These are phyloP conservation scores for Quercus wislizeni DNA, from an alignment of 306 rosid genomes.

Conservation along the genomic window DNA sequence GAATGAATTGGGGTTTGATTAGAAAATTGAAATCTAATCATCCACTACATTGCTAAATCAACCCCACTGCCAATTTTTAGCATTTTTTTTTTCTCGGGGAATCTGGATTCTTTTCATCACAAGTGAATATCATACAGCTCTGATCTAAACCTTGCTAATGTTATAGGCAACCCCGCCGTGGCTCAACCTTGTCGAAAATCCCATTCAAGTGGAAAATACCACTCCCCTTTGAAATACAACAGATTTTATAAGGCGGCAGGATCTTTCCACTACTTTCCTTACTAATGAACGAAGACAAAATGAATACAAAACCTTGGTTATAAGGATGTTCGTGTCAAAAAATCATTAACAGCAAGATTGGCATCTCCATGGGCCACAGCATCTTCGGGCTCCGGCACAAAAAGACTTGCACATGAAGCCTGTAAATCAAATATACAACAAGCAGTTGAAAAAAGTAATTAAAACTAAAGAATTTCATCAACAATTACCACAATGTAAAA, in stretches of 20 bases:
- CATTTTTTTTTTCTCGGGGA: background rate
- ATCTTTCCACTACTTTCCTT: constrained; percentile 28
- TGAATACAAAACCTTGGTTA: constrained; percentile 32
- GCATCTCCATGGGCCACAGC: constrained; percentile 95
- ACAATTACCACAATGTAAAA: background rate
- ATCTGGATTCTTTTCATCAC: background rate
- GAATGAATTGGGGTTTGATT: constrained; percentile 26
- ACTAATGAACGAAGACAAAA: constrained; percentile 21
- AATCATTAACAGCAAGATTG: constrained; percentile 87
- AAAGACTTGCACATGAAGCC: constrained; percentile 68
- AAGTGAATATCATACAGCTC: constrained; percentile 15
- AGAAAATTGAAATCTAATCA: background rate
- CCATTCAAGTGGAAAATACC: constrained; percentile 6
- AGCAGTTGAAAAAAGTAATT: background rate
- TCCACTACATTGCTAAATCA: background rate
- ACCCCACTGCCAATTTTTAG: background rate
- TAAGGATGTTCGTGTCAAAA: constrained; percentile 64
- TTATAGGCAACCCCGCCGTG: constrained; percentile 23
- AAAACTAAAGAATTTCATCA: background rate
- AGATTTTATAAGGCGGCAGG: constrained; percentile 26
- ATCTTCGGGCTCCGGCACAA: constrained; percentile 89
- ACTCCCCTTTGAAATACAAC: constrained; percentile 11
- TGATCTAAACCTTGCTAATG: constrained; percentile 24
- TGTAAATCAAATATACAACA: constrained; percentile 35
- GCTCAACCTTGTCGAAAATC: constrained; percentile 16